Percentiles rank a stretch among this genome's conserved stretches.
phyloP scores from a whole-genome alignment of 1,139 yeast species.

The Yamadazyma triangularis region DNA sequence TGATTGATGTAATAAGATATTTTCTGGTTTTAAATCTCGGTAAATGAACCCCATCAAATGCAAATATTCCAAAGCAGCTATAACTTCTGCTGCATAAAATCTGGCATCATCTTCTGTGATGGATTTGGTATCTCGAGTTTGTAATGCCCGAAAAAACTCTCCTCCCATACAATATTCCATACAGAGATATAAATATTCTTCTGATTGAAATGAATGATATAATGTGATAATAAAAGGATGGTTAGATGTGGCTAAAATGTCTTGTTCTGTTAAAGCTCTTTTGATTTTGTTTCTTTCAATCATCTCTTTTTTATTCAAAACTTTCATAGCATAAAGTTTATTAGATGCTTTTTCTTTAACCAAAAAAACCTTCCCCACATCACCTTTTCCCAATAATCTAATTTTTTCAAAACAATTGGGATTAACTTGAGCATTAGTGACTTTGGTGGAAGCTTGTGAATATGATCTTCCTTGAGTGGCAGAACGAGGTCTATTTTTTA shows the following conservation, averaged over 20 bases:
- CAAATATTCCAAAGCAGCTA: conserved; percentile 92
- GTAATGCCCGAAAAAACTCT: conserved; percentile 93
- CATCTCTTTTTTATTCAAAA: conserved; percentile 88
- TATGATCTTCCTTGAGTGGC: conserved; percentile 59
- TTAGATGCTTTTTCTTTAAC: conserved; percentile 78
- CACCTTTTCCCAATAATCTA: conserved; percentile 89
- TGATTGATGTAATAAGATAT: conserved; percentile 85
- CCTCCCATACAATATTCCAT: conserved; percentile 99
- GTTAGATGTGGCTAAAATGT: conserved; percentile 88
- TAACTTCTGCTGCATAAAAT: conserved; percentile 95
- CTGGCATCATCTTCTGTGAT: conserved; percentile 84
- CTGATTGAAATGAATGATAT: conserved; percentile 94
- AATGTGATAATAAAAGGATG: conserved; percentile 97
- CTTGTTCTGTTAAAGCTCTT: conserved; percentile 94
- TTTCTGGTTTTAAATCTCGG: conserved; percentile 93
- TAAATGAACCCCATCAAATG: conserved; percentile 96
- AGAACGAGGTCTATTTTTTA: conserved; percentile 45
- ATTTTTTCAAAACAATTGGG: conserved; percentile 88
- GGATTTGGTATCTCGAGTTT: conserved; percentile 83
- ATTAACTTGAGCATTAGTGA: conserved; percentile 74
- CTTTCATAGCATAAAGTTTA: conserved; percentile 88
- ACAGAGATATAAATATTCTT: conserved; percentile 87
- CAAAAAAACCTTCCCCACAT: conserved; percentile 92
- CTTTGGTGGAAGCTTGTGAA: conserved; percentile 66
- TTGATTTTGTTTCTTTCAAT: conserved; percentile 91